Percentiles rank a stretch among this genome's conserved stretches.
Conservation (phyloP, 805 yeast genomes). For the Kurtzmaniella fragi region DNA sequence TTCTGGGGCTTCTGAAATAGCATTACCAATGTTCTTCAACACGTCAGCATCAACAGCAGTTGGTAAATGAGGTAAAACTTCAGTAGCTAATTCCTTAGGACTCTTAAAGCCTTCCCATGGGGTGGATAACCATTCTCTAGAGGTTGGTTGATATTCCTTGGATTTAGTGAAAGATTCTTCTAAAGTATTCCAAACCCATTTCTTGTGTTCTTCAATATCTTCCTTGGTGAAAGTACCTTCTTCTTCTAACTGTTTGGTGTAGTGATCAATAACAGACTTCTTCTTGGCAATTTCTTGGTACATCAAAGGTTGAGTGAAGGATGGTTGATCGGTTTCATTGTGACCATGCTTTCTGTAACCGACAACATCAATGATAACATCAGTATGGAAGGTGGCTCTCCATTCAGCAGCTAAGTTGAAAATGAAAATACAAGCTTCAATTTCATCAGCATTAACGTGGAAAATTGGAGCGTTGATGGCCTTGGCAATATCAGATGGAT, state of each 20-base stretch:
- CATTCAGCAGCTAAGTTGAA: constrained; percentile 98
- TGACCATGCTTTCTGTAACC: constrained; percentile 99
- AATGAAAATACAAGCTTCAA: constrained; percentile 85
- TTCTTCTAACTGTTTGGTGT: constrained; percentile 68
- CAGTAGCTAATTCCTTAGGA: constrained; percentile 93
- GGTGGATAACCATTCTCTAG: constrained; percentile 96
- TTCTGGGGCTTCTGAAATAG: constrained; percentile 79
- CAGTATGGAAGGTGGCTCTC: constrained; percentile 95
- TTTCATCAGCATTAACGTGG: constrained; percentile 99
- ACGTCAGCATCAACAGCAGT: constrained; percentile 75
- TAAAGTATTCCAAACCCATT: constrained; percentile 94
- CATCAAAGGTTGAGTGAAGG: constrained; percentile 98
- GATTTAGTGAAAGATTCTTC: constrained; percentile 88
- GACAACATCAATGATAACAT: constrained; percentile 93
- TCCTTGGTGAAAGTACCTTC: constrained; percentile 88
- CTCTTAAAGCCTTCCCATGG: constrained; percentile 99
- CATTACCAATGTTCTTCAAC: constrained; percentile 73
- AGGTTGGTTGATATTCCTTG: constrained; percentile 83
- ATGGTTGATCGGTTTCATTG: constrained; percentile 99
- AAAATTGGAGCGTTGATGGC: constrained; percentile 96
- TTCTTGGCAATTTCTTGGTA: constrained; percentile 85
- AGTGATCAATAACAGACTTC: constrained; percentile 82
- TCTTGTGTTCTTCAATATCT: constrained; percentile 92
- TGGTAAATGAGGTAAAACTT: constrained; percentile 92
- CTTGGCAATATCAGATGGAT: constrained; percentile 97